phyloP scores from a whole-genome alignment of 176 grass and related monocot species.

The Secale cereale region DNA sequence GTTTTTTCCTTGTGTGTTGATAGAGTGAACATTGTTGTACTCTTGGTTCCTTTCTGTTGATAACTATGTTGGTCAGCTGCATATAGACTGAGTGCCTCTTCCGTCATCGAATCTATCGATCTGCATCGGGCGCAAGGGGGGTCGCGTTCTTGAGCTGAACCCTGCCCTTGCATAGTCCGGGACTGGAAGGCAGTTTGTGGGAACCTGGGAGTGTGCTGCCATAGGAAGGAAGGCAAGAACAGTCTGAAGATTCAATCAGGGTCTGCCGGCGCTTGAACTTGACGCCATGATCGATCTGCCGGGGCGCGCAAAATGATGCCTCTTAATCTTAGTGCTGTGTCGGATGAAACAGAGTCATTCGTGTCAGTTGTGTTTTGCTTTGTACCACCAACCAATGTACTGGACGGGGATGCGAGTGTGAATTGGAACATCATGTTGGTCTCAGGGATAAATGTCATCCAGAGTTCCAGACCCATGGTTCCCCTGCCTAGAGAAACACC shows the following conservation, averaged over 20 bases:
- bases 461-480: background rate
- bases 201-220: background rate
- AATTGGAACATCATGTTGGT: background rate
- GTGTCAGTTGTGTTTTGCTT: background rate
- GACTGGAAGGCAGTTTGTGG: background rate
- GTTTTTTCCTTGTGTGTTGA: background rate
- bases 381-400: background rate
- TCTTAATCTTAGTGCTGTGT: no score
- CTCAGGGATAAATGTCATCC: no score
- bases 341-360: background rate
- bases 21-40: conserved; percentile 2
- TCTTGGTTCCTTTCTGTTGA: conserved; percentile 3
- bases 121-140: background rate
- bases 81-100: background rate
- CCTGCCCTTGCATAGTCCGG: background rate
- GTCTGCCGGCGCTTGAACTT: background rate
- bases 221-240: background rate
- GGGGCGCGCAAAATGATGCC: no score
- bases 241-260: background rate
- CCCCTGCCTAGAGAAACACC: background rate
- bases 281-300: background rate
- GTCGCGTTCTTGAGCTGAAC: background rate
- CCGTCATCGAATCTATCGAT: background rate
- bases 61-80: background rate
- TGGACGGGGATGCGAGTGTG: background rate